phyloP scores from a whole-genome alignment of 2,329 filamentous ascomycete genomes.

The Rutstroemia sp. region DNA sequence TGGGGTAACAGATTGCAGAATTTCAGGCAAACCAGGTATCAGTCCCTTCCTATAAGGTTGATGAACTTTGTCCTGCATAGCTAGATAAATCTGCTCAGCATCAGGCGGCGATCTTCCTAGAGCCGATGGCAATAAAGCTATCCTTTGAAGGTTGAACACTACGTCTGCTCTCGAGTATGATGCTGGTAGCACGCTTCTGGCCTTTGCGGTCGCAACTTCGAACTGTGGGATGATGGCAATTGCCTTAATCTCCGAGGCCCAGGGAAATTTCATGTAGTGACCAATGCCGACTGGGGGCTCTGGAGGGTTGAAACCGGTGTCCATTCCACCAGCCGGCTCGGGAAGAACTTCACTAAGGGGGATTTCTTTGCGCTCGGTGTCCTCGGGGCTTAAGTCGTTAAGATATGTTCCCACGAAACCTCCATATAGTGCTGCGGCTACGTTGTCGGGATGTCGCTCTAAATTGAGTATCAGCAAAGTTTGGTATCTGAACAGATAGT shows the following conservation, averaged over 20 bases:
- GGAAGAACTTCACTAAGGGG: constrained; percentile 90
- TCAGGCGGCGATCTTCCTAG: constrained; percentile 86
- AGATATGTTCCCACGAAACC: constrained; percentile 96
- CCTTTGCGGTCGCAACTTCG: constrained; percentile 88
- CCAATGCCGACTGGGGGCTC: constrained; percentile 88
- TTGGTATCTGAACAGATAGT: not conserved
- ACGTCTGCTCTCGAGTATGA: constrained; percentile 76
- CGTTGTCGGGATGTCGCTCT: constrained; percentile 88
- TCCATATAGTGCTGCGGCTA: constrained; percentile 89
- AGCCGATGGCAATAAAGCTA: constrained; percentile 83
- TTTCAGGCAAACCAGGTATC: constrained; percentile 85
- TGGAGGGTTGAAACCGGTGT: constrained; percentile 81
- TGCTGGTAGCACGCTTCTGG: constrained; percentile 75
- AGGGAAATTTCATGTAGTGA: constrained; percentile 91
- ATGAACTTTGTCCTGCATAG: constrained; percentile 98
- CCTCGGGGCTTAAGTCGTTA: constrained; percentile 82
- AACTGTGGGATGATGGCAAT: constrained; percentile 95
- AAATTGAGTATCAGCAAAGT: constrained; percentile 1
- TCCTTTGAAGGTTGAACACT: constrained; percentile 88
- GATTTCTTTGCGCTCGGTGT: constrained; percentile 86
- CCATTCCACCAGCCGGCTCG: constrained; percentile 79
- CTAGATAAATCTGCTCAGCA: constrained; percentile 88
- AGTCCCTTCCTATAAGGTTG: constrained; percentile 90
- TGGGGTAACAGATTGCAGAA: constrained; percentile 86
- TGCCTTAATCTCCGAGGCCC: constrained; percentile 92